phyloP scores from a whole-genome alignment of 805 yeast genomes.

The Zygoascus tannicola region DNA sequence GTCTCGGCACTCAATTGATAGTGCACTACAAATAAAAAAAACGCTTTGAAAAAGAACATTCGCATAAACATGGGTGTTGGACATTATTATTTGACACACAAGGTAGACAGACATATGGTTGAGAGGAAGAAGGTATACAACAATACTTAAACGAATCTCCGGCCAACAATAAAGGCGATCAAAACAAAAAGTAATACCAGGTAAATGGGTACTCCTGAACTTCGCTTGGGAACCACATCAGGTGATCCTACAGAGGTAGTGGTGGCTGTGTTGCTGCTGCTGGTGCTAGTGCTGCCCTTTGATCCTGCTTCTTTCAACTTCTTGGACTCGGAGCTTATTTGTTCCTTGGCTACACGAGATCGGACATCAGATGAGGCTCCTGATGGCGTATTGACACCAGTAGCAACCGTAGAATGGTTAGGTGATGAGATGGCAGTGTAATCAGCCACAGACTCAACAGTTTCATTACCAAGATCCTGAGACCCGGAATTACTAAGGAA shows the following conservation, averaged over 20 bases:
- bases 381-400: conserved; percentile 1
- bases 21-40: no score
- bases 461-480: conserved; percentile 15
- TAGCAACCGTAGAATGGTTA: background rate
- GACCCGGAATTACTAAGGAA: conserved; percentile 28
- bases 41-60: no score
- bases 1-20: no score
- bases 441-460: conserved; percentile 6
- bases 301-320: conserved; percentile 9
- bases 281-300: conserved; percentile 14
- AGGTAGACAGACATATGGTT: no score
- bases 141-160: conserved; percentile 34
- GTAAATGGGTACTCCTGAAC: conserved; percentile 45
- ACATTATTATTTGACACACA: no score
- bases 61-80: no score
- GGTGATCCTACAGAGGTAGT: conserved; percentile 19
- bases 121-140: background rate
- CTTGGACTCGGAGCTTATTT: conserved; percentile 11
- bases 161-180: conserved; percentile 51
- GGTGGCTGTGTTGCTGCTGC: conserved; percentile 6
- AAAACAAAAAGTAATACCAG: conserved; percentile 47
- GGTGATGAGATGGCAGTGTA: background rate
- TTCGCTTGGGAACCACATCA: conserved; percentile 24
- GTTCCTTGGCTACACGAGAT: conserved; percentile 9
- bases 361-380: background rate